A percentile compares a stretch with the other conserved stretches of the same genome.
Conservation (phyloP, 1,284 basidiomycete species). For the Entoloma clypeatum region DNA sequence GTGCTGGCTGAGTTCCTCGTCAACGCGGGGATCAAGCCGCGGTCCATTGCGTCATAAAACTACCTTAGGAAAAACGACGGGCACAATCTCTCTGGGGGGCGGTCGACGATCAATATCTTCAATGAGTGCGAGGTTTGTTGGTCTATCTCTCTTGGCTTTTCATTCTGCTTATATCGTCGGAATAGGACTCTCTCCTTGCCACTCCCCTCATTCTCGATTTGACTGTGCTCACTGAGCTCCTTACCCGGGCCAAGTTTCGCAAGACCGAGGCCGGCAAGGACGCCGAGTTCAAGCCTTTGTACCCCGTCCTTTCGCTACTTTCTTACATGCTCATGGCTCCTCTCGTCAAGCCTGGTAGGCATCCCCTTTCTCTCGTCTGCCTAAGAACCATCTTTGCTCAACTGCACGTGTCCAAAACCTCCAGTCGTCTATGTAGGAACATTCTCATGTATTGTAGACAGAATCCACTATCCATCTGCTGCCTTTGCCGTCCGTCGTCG, state of each 20-base stretch:
- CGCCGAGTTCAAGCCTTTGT: conserved; percentile 74
- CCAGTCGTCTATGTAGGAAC: too few relatives aligned
- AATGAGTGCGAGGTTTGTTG: conserved; percentile 90
- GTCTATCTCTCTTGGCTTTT: conserved; percentile 3
- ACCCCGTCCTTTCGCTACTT: conserved; percentile 85
- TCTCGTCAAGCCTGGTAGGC: conserved; percentile 89
- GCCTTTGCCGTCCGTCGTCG: too few relatives aligned
- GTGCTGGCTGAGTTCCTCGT: conserved; percentile 98
- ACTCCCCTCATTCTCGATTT: conserved; percentile 96
- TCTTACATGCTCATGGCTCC: conserved; percentile 98
- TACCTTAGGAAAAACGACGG: conserved; percentile 99
- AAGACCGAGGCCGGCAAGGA: conserved; percentile 34
- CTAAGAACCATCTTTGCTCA: background rate
- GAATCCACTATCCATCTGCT: too few relatives aligned
- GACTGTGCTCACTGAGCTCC: conserved; percentile 89
- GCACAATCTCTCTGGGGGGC: conserved; percentile 82
- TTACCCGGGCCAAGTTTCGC: conserved; percentile 91
- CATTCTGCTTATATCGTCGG: conserved; percentile 13
- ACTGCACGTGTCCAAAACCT: too few relatives aligned
- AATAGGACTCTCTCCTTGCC: conserved; percentile 88
- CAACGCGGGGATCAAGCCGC: conserved; percentile 98
- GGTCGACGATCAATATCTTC: conserved; percentile 89
- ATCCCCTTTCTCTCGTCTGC: conserved; percentile 5
- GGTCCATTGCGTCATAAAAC: conserved; percentile 97
- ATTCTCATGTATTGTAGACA: too few relatives aligned